phyloP scores from a whole-genome alignment of 2,329 filamentous ascomycete species.

The Aureobasidium leucospermi region DNA sequence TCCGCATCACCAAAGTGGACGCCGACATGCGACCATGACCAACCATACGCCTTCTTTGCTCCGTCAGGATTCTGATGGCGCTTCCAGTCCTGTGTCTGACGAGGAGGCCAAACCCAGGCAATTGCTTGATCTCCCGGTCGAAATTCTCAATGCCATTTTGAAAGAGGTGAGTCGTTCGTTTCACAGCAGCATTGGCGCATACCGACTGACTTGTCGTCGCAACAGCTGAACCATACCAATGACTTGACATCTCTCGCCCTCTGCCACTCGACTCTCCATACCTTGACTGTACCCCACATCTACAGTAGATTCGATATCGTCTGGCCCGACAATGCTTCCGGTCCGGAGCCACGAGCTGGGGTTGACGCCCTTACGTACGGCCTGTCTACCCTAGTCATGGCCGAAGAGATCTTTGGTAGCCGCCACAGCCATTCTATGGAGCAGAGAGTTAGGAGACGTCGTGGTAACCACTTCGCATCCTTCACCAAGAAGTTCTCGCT shows the following conservation, averaged over 20 bases:
- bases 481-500: slow-evolving; percentile 77
- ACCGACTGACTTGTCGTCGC: slow-evolving; percentile 14
- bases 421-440: slow-evolving; percentile 18
- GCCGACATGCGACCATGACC: slow-evolving; percentile 11
- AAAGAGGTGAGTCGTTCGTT: slow-evolving; percentile 71
- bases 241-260: slow-evolving; percentile 72
- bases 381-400: slow-evolving; percentile 70
- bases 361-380: slow-evolving; percentile 81
- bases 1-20: slow-evolving; percentile 8
- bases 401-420: slow-evolving; percentile 53
- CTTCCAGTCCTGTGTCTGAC: background rate
- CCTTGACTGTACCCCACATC: slow-evolving; percentile 67
- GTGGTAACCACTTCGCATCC: slow-evolving; percentile 69
- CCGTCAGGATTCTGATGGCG: background rate
- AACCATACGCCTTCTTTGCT: background rate
- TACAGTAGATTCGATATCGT: slow-evolving; percentile 84
- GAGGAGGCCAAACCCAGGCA: slow-evolving; percentile 47
- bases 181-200: slow-evolving; percentile 22
- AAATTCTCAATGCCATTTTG: slow-evolving; percentile 70
- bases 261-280: slow-evolving; percentile 70
- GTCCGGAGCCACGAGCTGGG: slow-evolving; percentile 59
- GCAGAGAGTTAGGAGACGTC: slow-evolving; percentile 32
- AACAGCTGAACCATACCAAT: slow-evolving; percentile 69
- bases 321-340: slow-evolving; percentile 66
- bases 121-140: slow-evolving; percentile 68